Evolutionary conservation across 352 stramenopile genomes (phyloP).

Genomic region (Pythium dissimile): DNA sequence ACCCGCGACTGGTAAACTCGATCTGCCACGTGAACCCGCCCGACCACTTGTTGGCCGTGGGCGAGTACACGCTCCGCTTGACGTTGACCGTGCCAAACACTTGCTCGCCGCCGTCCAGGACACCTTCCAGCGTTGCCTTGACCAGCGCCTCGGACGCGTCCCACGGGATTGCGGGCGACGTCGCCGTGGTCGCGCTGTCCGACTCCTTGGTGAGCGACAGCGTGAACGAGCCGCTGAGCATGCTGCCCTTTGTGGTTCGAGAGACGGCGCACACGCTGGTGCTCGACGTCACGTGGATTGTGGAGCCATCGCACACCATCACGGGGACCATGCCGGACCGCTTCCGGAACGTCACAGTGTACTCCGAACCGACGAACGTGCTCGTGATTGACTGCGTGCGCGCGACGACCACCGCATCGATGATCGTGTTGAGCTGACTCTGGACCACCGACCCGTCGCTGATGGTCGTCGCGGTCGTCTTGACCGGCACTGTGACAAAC

Average conservation of each 20-base stretch:
- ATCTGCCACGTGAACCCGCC: slow-evolving; percentile 94
- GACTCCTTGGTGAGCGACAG: slow-evolving; percentile 47
- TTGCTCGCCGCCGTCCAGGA: slow-evolving; percentile 35
- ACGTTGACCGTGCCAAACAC: slow-evolving; percentile 89
- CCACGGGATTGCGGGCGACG: slow-evolving; percentile 53
- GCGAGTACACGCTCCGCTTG: slow-evolving; percentile 73
- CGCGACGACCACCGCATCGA: slow-evolving; percentile 49
- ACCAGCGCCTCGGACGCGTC: slow-evolving; percentile 68
- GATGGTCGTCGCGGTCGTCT: slow-evolving; percentile 34
- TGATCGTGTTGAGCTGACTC: slow-evolving; percentile 42
- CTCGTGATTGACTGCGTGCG: slow-evolving; percentile 31
- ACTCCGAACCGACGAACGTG: slow-evolving; percentile 54
- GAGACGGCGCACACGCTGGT: slow-evolving; percentile 29
- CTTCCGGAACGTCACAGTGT: slow-evolving; percentile 61
- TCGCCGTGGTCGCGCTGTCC: slow-evolving; percentile 8
- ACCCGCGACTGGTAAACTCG: slow-evolving; percentile 81
- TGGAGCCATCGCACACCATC: slow-evolving; percentile 34
- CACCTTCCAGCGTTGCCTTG: slow-evolving; percentile 45
- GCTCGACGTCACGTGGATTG: slow-evolving; percentile 31
- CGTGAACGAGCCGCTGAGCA: slow-evolving; percentile 66
- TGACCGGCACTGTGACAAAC: slow-evolving; percentile 37
- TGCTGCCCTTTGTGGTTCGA: slow-evolving; percentile 46
- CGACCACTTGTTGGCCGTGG: slow-evolving; percentile 87
- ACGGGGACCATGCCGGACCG: slow-evolving; percentile 58
- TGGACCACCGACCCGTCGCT: slow-evolving; percentile 35